Base-by-base conservation (phyloP, 176 grass and related monocot genomes). In the Puya raimondii region DNA sequence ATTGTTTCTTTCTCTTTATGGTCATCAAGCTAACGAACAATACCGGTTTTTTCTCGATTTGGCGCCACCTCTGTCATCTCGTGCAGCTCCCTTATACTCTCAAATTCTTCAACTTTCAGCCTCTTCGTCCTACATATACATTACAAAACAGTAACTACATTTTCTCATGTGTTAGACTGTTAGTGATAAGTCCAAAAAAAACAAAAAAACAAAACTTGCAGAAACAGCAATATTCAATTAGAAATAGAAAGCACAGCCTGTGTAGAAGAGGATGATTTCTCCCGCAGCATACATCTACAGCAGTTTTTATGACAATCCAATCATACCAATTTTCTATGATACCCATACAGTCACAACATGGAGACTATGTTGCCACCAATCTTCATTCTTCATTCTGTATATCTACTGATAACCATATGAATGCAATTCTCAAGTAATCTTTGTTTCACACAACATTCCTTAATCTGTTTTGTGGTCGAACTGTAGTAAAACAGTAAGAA, bases 81-180 rank as follows among this genome's bases (percentile, higher is more conserved):
- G 72, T 91, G 64, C 64, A 70, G 68, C 17, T 12, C 27, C n/a
- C 64, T 18, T 27, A 14, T 48, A 49, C 18, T 59, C 26, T 69
- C 29, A 48, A 49, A 73, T 25, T 67, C 75, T 64, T 82, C 84
- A 52, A 91, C 23, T 71, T 77, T 84, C 21, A 48, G 75, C 67
- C 72, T 81, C 80, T 91, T 87, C 18, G 12, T 64, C 74, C 88
- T 91, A 72, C 76, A 81, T 84, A 79, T 64, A 26, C 64, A 85
- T 70, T 12, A 80, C 48, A 51, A 51, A 64, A 68, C 51, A 63
- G 56, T 14, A 76, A 54, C 53, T 12, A 78, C 48, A 57, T 51
- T 64, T 59, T 61, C 1, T 16, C 17, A 9, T 61, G 21, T 15
- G 21, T 61, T n/a, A n/a, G n/a, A n/a, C n/a, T n/a, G n/a, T n/a